These are phyloP conservation scores for Liriodendron chinense DNA, from an alignment of 164 flowering plant genomes.

Conservation along the genomic window DNA sequence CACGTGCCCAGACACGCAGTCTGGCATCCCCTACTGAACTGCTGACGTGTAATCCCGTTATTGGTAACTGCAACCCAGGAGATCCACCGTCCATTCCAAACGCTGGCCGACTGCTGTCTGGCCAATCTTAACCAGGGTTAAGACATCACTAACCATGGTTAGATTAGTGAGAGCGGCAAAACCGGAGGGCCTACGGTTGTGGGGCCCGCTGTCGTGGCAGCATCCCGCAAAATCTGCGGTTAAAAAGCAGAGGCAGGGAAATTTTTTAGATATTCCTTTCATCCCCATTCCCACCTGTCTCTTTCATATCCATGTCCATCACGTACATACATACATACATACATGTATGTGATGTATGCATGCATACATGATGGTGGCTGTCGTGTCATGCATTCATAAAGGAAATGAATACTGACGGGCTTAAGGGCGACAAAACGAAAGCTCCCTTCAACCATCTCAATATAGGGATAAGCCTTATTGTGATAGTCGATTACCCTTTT, in stretches of 20 bases:
- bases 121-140: neutral
- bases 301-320: neutral
- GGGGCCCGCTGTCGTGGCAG: conserved; percentile 15
- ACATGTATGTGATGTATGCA: too few relatives aligned
- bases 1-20: neutral
- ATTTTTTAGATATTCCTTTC: neutral
- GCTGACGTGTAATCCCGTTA: neutral
- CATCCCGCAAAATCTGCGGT: conserved; percentile 18
- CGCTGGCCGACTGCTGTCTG: neutral
- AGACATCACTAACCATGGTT: neutral
- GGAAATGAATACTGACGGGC: neutral
- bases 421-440: too few relatives aligned
- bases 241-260: conserved; percentile 3
- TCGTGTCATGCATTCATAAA: neutral
- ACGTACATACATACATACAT: neutral
- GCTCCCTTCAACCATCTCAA: too few relatives aligned
- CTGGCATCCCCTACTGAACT: neutral
- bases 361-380: neutral
- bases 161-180: conserved; percentile 3
- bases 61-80: neutral
- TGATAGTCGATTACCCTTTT: too few relatives aligned
- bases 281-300: neutral
- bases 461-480: too few relatives aligned
- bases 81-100: neutral
- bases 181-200: conserved; percentile 1